Evolutionary conservation across 495 filamentous ascomycete species (phyloP).

Genomic region (Xylaria bambusicola): DNA sequence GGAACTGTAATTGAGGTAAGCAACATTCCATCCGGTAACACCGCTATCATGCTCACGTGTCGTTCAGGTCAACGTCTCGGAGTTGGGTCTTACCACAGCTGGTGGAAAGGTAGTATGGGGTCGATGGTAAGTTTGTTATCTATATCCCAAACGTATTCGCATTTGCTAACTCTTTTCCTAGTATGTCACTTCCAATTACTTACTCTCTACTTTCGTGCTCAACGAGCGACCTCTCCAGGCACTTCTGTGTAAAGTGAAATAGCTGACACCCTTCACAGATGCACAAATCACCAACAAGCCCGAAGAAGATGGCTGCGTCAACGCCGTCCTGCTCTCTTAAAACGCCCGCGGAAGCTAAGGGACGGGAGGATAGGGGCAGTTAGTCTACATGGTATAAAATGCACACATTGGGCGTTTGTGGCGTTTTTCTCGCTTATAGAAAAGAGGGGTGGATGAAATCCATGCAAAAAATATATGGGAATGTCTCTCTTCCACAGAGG

Average conservation of each 20-base stretch:
- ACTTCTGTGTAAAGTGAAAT: not conserved
- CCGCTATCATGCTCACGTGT: not conserved
- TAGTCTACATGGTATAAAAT: no score
- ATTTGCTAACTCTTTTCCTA: not conserved
- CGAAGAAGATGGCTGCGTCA: slow-evolving; percentile 39
- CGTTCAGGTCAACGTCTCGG: slow-evolving; percentile 80
- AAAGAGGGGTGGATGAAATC: no score
- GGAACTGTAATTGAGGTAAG: slow-evolving; percentile 81
- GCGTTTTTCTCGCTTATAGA: no score
- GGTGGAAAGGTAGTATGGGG: slow-evolving; percentile 91
- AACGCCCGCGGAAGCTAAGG: not conserved
- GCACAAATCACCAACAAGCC: slow-evolving; percentile 73
- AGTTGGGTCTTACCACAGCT: slow-evolving; percentile 89
- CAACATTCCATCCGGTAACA: not conserved
- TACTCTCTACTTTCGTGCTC: slow-evolving; percentile 47
- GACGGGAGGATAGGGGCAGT: not conserved
- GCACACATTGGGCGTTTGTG: no score
- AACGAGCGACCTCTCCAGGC: not conserved
- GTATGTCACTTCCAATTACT: slow-evolving; percentile 67
- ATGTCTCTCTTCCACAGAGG: no score
- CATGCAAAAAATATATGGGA: no score
- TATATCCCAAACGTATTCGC: no score
- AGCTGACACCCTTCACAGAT: slow-evolving; percentile 64
- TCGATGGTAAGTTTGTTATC: slow-evolving; percentile 24
- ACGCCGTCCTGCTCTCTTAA: slow-evolving; percentile 2